Percentiles rank a stretch among this genome's conserved stretches.
These are phyloP conservation scores for Arthromyces matolae DNA, from an alignment of 768 basidiomycete species.

Conservation along the genomic window DNA sequence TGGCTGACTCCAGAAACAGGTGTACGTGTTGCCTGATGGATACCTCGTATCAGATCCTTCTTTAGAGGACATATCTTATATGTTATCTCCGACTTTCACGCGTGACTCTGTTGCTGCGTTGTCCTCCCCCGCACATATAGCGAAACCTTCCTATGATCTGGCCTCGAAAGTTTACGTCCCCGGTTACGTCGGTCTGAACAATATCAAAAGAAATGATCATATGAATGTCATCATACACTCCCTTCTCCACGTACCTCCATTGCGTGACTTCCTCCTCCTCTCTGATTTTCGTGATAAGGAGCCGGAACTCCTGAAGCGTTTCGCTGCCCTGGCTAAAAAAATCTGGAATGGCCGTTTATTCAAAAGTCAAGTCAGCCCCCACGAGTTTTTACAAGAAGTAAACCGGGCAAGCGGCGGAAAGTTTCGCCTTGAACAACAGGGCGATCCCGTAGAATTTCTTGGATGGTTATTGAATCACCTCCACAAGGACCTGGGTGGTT, in stretches of 20 bases:
- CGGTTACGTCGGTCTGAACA: constrained; percentile 95
- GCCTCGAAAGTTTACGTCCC: constrained; percentile 77
- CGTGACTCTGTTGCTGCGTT: constrained; percentile 48
- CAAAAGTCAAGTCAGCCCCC: constrained; percentile 98
- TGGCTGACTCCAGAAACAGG: constrained; percentile 44
- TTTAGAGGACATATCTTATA: constrained; percentile 89
- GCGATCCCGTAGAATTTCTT: constrained; percentile 94
- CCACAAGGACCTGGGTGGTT: constrained; percentile 92
- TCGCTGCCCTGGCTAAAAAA: constrained; percentile 85
- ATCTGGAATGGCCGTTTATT: constrained; percentile 95
- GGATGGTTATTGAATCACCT: constrained; percentile 93
- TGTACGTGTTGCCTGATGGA: constrained; percentile 95
- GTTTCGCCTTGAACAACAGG: constrained; percentile 90
- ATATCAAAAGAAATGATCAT: constrained; percentile 96
- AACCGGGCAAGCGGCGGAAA: constrained; percentile 84
- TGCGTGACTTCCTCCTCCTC: constrained; percentile 84
- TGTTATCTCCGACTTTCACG: constrained; percentile 88
- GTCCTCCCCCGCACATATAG: constrained; percentile 54
- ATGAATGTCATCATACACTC: constrained; percentile 97
- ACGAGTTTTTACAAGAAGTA: constrained; percentile 97
- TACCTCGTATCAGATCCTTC: constrained; percentile 97
- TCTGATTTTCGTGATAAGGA: constrained; percentile 71
- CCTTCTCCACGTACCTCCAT: constrained; percentile 83
- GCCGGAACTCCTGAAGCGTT: constrained; percentile 84
- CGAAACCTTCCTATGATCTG: constrained; percentile 84